Conservation (phyloP, 371 early-diverging fungal species). For the Gilbertella persicaria region DNA sequence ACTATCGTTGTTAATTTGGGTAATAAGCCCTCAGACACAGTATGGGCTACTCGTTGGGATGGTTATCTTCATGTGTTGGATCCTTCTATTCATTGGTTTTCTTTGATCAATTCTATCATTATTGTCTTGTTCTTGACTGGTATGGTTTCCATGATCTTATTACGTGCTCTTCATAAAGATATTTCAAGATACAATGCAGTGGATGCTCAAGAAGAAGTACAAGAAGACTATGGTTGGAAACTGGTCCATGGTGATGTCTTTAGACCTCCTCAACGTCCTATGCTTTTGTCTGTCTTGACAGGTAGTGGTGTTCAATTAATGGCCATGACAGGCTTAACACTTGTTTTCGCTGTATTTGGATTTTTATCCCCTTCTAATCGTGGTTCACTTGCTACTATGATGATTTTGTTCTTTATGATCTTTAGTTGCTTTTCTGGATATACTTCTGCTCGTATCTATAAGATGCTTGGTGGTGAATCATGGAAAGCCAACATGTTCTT, state of each 20-base stretch:
- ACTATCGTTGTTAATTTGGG: not conserved
- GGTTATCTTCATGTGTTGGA: constrained; percentile 81
- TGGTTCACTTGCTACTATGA: constrained; percentile 88
- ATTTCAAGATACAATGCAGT: constrained; percentile 76
- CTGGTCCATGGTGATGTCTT: constrained; percentile 93
- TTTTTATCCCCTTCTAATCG: constrained; percentile 95
- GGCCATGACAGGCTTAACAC: constrained; percentile 82
- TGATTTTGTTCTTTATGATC: constrained; percentile 87
- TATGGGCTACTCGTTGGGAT: constrained; percentile 97
- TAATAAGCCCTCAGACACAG: constrained; percentile 53
- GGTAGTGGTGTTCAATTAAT: constrained; percentile 93
- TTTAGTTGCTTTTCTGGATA: constrained; percentile 89
- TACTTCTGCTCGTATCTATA: constrained; percentile 87
- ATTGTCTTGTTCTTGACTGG: constrained; percentile 74
- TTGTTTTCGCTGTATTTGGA: constrained; percentile 93
- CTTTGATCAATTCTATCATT: constrained; percentile 22
- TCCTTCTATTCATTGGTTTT: constrained; percentile 76
- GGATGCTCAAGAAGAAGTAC: constrained; percentile 82
- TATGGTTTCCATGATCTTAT: constrained; percentile 83
- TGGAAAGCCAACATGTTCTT: constrained; percentile 83
- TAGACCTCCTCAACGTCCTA: constrained; percentile 76
- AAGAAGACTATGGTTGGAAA: constrained; percentile 93
- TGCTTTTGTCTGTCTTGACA: constrained; percentile 83
- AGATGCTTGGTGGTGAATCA: constrained; percentile 90
- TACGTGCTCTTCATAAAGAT: constrained; percentile 88